Conservation (phyloP, 352 stramenopile species). For the Phytophthora ramorum region DNA sequence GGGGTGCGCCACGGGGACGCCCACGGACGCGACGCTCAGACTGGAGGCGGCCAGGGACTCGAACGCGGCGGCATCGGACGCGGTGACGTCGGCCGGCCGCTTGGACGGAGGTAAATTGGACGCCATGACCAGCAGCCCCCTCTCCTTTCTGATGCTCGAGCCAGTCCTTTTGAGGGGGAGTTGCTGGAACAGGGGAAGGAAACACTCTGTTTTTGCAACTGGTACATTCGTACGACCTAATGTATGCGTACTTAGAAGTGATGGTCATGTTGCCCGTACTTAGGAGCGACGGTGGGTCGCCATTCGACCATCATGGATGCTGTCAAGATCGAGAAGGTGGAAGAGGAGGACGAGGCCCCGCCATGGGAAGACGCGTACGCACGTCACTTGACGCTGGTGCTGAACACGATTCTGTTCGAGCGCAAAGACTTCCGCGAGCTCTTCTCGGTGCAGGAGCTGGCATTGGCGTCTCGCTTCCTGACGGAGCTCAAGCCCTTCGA, state of each 20-base stretch:
- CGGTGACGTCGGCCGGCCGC: background rate
- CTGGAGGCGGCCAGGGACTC: background rate
- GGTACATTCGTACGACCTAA: too few species aligned
- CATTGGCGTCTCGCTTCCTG: constrained; percentile 55
- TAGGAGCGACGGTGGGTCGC: too few species aligned
- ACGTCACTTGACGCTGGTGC: constrained; percentile 66
- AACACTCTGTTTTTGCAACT: too few species aligned
- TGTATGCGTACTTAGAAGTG: too few species aligned
- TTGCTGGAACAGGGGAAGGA: too few species aligned
- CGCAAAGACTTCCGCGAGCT: constrained; percentile 57
- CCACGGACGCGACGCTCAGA: background rate
- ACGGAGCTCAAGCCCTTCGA: constrained; percentile 49
- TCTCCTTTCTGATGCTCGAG: too few species aligned
- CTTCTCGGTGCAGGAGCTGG: constrained; percentile 52
- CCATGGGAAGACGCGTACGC: constrained; percentile 66
- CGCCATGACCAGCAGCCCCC: constrained; percentile 1
- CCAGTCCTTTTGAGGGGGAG: too few species aligned
- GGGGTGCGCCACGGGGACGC: background rate
- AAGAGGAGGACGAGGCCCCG: background rate
- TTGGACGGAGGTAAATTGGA: constrained; percentile 21
- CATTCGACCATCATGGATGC: background rate
- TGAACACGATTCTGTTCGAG: constrained; percentile 51
- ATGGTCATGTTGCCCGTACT: too few species aligned
- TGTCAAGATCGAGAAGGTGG: background rate
- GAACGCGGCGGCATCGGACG: background rate